Percentiles rank a stretch among this genome's conserved stretches.
These are phyloP conservation scores for Urochloa ruziziensis DNA, from an alignment of 176 grass and related monocot species.

Conservation along the genomic window DNA sequence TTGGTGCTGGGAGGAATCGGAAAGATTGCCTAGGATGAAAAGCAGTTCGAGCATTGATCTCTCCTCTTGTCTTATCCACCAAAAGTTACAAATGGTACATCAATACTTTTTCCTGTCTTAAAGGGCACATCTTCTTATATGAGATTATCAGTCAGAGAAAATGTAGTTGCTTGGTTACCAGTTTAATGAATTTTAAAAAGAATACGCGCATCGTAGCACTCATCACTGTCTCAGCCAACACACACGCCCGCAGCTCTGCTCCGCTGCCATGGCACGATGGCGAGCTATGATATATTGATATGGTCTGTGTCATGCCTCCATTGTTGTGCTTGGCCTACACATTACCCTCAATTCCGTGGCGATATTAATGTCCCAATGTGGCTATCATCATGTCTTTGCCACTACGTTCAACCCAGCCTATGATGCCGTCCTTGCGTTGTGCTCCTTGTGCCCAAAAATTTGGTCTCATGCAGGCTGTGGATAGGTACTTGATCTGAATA, in stretches of 20 bases:
- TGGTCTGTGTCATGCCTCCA: not conserved
- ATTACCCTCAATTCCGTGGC: not conserved
- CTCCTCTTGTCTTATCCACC: constrained; percentile 84
- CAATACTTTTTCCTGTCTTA: not conserved
- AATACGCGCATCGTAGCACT: not conserved
- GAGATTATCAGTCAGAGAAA: not conserved
- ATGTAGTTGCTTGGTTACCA: constrained; percentile 11
- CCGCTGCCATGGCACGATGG: not conserved
- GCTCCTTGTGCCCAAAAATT: not conserved
- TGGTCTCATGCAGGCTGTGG: not conserved
- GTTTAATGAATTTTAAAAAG: not conserved
- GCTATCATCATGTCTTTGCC: not conserved
- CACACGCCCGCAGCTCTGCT: not conserved
- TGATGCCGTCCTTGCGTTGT: not conserved
- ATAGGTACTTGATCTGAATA: not conserved
- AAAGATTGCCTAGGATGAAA: constrained; percentile 78
- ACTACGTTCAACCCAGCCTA: not conserved
- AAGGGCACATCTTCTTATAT: not conserved
- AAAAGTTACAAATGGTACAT: constrained; percentile 97
- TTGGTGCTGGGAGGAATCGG: constrained; percentile 96
- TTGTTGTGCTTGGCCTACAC: not conserved
- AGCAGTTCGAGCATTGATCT: constrained; percentile 73
- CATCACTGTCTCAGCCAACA: not conserved
- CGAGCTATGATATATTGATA: not conserved
- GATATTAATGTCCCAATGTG: not conserved